Base-by-base conservation (phyloP, 176 grass and related monocot genomes). In the Musa beccarii region DNA sequence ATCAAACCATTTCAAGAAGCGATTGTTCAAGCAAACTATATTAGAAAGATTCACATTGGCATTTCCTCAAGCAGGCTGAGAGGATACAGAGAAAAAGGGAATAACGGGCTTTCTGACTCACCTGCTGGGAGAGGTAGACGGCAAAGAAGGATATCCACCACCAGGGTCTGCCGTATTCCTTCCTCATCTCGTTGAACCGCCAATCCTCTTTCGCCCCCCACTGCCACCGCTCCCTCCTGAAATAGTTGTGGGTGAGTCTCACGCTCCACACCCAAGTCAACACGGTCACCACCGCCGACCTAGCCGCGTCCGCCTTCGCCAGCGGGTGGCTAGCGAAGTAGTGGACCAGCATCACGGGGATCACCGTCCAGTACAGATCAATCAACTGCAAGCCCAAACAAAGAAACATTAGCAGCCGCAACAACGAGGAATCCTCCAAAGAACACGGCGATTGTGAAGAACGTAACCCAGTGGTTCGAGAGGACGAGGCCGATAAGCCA, bases 111-210 rank as follows among this genome's bases (percentile, higher is more conserved):
- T 49, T 2, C 1, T 76, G 14, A 11, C 17, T 67, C 28, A 89
- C 92, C 89, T 98, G 94, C 81, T 91, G 94, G 0, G 94, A 89
- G 78, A 98, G 80, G 72, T 89, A 98, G 54, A 98, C 88, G 1
- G 94, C 84, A 14, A 98, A 89, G 86, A 98, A 89, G 15, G 94
- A 98, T 79, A 98, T 87, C 90, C 86, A 98, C 94, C 94, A 98
- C 90, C 94, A 98, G 0, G 76, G 66, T 3, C 59, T 85, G 51
- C 94, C 90, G 24, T 98, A 93, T 82, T 98, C 83, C 1, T 59
- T 74, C 14, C 94, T 89, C 94, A 98, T 86, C 79, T 98, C 90
- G 81, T 70, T 70, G 68, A 70, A 70, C 4, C 68, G 68, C 68
- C 68, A 70, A 49, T 98, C 90, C 78, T 98, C 94, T 75, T 76